Base-by-base conservation (phyloP, 352 stramenopile genomes). In the Phytopythium cucurbitacearum region DNA sequence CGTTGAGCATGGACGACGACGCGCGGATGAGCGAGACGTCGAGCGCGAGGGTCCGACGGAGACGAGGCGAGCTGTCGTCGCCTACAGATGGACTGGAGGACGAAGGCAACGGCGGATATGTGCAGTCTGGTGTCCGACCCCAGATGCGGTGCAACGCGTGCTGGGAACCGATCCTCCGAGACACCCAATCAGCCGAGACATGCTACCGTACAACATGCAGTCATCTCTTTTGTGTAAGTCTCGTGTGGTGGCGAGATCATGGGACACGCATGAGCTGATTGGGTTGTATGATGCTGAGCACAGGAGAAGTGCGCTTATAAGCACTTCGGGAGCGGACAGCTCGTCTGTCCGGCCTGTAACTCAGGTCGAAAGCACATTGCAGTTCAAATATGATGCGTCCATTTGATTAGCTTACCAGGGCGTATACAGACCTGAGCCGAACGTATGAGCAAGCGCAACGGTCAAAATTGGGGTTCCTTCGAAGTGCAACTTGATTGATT, bases 261-360 rank as follows among this genome's bases (percentile, higher is more conserved):
- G 21, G 21, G 21, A 28, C 21, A 28, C 32, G 39, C 13, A 7
- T 52, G 40, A 21, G 9, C 12, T 5, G 36, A 50, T 48, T 28
- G 41, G 8, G 4, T 40, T 57, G 33, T 7, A 36, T 36, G 12
- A 21, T 37, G 43, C n/a, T 35, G 11, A 44, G 51, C 4, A 34
- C 47, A 91, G 81, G 81, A 91, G 56, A 91, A 91, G 77, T 91
- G 81, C 69, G 81, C 81, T 32, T 91, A 91, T 64, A 91, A 91
- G 36, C 71, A 89, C 58, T 91, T 91, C 50, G 79, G 79, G 4
- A 64, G 71, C 15, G 81, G 81, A 28, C 65, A 73, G 44, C 57
- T 89, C 4, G 57, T 87, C 44, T 91, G 81, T 35, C 81, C 81
- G 4, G 73, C 69, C 3, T 91, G 81, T 48, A 62, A 7, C 37